Base-by-base conservation (phyloP, 2,329 filamentous ascomycete species). In the Parascedosporium putredinis region DNA sequence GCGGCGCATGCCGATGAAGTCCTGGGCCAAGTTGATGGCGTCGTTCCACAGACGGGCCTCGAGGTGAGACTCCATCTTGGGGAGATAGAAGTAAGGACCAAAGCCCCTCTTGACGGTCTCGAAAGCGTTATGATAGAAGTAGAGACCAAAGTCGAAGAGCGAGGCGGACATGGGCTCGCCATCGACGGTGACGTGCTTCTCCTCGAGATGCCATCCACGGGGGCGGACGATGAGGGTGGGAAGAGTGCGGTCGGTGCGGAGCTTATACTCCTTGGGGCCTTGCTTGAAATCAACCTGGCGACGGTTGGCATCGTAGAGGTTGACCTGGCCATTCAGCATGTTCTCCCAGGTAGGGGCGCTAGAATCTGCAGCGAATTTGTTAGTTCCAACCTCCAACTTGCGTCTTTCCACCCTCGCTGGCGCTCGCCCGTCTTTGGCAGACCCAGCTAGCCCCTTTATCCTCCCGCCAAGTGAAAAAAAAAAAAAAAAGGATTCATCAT, bases 21-120 rank as follows among this genome's bases (percentile, higher is more conserved):
- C 93, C 71, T 98, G 93, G 10, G 83, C 84, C 25, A 96, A 75
- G 75, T 96, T 96, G 81, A 97, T 97, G 53, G 79, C 91, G 63
- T 98, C 93, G 67, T 98, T 97, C 93, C 93, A 98, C 48, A 98
- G 81, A 55, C 93, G 82, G 36, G 93, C 93, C 76, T 98, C 93
- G 50, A 96, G 84, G 70, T 97, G 90, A 48, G 87, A 94, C 73
- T 96, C 90, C 87, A 96, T 90, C 81, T 96, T 96, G 62, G 90
- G 88, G 45, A 96, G 83, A 72, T 96, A 96, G 69, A 95, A 98
- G 80, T 98, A 97, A 52, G 93, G 93, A 48, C 93, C 93, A 57
- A 79, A 76, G 54, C 93, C 93, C 55, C 81, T 81, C 67, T 84
- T 84, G 60, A 95, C 81, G 47, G 91, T 78, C 76, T 96, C 88